Evolutionary conservation across 2,329 filamentous ascomycete genomes (phyloP).

Genomic region (Nigrospora osmanthi): DNA sequence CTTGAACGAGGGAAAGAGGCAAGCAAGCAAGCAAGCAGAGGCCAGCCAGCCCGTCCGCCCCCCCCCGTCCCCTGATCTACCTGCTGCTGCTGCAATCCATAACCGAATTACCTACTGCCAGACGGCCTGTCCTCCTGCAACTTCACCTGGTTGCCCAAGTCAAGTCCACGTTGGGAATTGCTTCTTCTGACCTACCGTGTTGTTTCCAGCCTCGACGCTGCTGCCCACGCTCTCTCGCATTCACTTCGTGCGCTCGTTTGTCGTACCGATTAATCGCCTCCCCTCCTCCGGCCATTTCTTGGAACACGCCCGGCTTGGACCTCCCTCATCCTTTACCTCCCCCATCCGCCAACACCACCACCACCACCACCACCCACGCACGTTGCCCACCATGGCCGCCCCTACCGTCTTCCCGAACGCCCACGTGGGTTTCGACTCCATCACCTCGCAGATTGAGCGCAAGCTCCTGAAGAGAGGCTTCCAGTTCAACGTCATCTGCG

Average conservation of each 20-base stretch:
- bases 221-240: neutral
- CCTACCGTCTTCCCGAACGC: conserved; percentile 79
- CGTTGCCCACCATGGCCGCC: conserved; percentile 51
- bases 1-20: neutral
- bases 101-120: too few species aligned
- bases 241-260: conserved; percentile 12
- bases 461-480: conserved; percentile 99
- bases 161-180: too few species aligned
- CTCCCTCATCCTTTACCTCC: conserved; percentile 16
- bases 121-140: conserved; percentile 6
- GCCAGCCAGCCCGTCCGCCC: too few species aligned
- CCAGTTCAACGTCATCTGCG: conserved; percentile 99
- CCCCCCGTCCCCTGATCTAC: too few species aligned
- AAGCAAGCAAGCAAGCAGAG: neutral
- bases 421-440: conserved; percentile 99
- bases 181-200: too few species aligned
- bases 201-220: too few species aligned
- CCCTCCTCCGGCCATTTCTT: conserved; percentile 27
- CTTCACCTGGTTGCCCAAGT: conserved; percentile 1
- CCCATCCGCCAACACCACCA: conserved; percentile 13
- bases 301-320: conserved; percentile 18
- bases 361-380: neutral
- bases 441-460: conserved; percentile 98
- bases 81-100: too few species aligned
- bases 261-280: conserved; percentile 15